A percentile compares a stretch with the other conserved stretches of the same genome.
Conservation (phyloP, 1,284 basidiomycete genomes). For the Pyrrhoderma noxium region DNA sequence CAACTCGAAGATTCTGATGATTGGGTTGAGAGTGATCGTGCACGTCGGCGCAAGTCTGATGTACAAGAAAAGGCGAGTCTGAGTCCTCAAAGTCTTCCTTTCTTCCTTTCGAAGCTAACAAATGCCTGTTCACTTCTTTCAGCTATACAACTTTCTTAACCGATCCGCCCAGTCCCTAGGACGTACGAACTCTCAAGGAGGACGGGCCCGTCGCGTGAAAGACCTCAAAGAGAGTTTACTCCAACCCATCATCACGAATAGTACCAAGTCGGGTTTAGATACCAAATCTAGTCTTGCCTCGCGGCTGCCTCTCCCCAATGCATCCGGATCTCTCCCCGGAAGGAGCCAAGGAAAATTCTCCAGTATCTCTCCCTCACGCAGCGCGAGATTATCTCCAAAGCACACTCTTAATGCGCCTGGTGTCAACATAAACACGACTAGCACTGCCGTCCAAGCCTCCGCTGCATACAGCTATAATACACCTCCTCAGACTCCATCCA, state of each 20-base stretch:
- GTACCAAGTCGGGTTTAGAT: background rate
- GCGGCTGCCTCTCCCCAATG: conserved; percentile 6
- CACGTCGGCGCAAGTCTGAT: conserved; percentile 15
- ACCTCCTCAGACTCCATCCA: conserved; percentile 12
- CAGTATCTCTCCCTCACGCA: background rate
- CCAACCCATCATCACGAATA: background rate
- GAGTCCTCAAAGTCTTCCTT: background rate
- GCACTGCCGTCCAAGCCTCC: background rate
- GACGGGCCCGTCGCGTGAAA: conserved; percentile 11
- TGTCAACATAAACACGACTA: conserved; percentile 1
- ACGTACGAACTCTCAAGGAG: conserved; percentile 15
- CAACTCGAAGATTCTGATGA: conserved; percentile 2
- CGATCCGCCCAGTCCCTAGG: conserved; percentile 14
- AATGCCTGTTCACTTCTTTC: background rate
- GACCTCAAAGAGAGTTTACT: conserved; percentile 2
- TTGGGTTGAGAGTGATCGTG: conserved; percentile 5
- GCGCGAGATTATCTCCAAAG: background rate
- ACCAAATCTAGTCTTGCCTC: conserved; percentile 6
- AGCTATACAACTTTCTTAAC: conserved; percentile 17
- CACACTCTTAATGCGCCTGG: background rate
- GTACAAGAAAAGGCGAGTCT: conserved; percentile 13
- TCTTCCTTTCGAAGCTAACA: background rate
- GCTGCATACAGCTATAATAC: conserved; percentile 12
- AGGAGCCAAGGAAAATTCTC: background rate
- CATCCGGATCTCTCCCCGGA: background rate